Conservation (phyloP, 2,329 filamentous ascomycete species). For the Moelleriella libera region DNA sequence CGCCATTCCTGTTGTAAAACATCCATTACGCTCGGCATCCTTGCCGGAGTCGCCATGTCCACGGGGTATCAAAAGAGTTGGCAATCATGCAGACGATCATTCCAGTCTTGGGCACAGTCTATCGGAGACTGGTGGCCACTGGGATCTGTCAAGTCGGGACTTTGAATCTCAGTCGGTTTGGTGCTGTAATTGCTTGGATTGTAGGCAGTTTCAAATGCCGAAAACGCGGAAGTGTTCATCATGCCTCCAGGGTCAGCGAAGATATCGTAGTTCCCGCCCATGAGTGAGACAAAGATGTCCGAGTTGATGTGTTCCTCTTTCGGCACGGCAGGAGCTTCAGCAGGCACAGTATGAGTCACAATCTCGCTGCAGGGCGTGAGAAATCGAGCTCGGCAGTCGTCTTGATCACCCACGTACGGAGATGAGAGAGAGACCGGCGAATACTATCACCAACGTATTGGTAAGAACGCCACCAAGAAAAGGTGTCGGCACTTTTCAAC, state of each 20-base stretch:
- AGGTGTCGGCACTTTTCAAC: constrained; percentile 1
- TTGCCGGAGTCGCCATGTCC: background rate
- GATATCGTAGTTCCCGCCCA: constrained; percentile 13
- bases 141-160: constrained; percentile 7
- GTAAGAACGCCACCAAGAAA: background rate
- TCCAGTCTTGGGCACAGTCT: constrained; percentile 16
- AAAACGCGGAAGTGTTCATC: constrained; percentile 20
- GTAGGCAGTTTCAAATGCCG: constrained; percentile 25
- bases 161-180: constrained; percentile 12
- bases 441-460: constrained; percentile 12
- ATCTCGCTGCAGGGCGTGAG: constrained; percentile 43
- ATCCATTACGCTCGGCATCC: background rate
- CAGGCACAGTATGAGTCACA: constrained; percentile 11
- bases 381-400: constrained; percentile 24
- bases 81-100: constrained; percentile 15
- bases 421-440: constrained; percentile 19
- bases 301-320: constrained; percentile 2
- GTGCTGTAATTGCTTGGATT: constrained; percentile 21
- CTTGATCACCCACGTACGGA: constrained; percentile 20
- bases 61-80: constrained; percentile 16
- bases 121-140: constrained; percentile 9
- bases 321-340: constrained; percentile 9
- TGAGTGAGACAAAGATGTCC: constrained; percentile 2
- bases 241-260: constrained; percentile 13
- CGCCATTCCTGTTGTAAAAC: constrained; percentile 3